These are phyloP conservation scores for Pythium guiyangense DNA, from an alignment of 352 stramenopile genomes.

Conservation along the genomic window DNA sequence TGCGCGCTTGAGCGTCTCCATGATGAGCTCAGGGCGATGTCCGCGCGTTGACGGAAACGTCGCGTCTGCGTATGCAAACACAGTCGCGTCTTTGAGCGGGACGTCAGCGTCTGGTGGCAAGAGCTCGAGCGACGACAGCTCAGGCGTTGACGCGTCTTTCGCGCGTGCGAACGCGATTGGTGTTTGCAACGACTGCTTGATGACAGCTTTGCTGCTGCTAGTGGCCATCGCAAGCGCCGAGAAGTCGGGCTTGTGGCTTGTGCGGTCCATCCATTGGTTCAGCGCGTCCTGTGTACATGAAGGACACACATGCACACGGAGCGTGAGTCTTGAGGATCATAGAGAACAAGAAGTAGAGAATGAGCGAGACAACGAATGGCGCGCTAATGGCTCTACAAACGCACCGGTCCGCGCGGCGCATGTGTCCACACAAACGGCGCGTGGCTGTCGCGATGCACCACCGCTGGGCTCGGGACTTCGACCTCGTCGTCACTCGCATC, in stretches of 20 bases:
- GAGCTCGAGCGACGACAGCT: neutral
- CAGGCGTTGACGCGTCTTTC: neutral
- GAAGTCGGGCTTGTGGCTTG: slow-evolving; percentile 5
- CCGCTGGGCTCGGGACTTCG: neutral
- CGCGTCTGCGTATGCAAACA: slow-evolving; percentile 3
- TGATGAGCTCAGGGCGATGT: slow-evolving; percentile 31
- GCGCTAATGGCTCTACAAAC: no score
- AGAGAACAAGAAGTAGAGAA: neutral
- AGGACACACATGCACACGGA: neutral
- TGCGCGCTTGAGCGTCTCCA: slow-evolving; percentile 32
- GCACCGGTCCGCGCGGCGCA: neutral
- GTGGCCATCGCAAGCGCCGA: neutral
- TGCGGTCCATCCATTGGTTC: slow-evolving; percentile 1
- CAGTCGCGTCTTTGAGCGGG: slow-evolving; percentile 5
- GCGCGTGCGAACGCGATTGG: neutral
- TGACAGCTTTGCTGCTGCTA: neutral
- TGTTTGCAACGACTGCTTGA: neutral
- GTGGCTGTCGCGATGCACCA: slow-evolving; percentile 8
- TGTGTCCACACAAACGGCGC: slow-evolving; percentile 5
- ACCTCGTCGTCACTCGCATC: slow-evolving; percentile 10
- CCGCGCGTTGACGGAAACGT: slow-evolving; percentile 27
- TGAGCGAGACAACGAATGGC: no score
- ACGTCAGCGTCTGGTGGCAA: neutral
- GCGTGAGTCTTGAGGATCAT: neutral
- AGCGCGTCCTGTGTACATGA: neutral